Percentiles rank a stretch among this genome's conserved stretches.
phyloP scores from a whole-genome alignment of 1,284 basidiomycete species.

The Cryptococcus jaspeensis region DNA sequence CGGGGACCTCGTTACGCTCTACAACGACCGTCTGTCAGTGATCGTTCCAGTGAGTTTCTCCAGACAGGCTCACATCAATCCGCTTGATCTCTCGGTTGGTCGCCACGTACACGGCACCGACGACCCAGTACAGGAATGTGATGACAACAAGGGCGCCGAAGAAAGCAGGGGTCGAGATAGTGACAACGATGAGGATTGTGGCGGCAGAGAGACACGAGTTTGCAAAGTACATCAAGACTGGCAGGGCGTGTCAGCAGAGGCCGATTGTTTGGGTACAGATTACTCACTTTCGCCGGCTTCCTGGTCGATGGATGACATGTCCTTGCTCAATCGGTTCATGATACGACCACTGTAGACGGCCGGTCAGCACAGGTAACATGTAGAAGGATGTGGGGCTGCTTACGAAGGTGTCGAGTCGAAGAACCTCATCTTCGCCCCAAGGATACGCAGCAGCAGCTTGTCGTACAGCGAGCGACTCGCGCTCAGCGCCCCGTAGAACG shows the following conservation, averaged over 20 bases:
- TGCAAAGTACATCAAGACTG: constrained; percentile 47
- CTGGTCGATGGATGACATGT: constrained; percentile 56
- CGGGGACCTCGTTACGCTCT: constrained; percentile 56
- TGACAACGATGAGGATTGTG: constrained; percentile 47
- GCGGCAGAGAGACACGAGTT: constrained; percentile 38
- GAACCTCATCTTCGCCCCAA: constrained; percentile 51
- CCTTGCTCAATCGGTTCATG: constrained; percentile 55
- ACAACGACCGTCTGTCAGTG: not conserved
- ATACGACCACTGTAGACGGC: constrained; percentile 52
- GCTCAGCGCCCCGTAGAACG: constrained; percentile 41
- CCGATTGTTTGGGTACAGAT: not conserved
- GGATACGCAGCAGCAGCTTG: constrained; percentile 39
- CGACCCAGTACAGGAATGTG: constrained; percentile 49
- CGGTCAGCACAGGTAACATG: not conserved
- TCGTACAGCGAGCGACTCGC: constrained; percentile 44
- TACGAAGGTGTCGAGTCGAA: constrained; percentile 51
- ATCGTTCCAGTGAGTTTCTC: not conserved
- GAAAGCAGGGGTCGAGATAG: constrained; percentile 48
- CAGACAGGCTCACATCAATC: constrained; percentile 48
- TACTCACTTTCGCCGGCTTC: constrained; percentile 45
- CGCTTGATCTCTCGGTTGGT: constrained; percentile 58
- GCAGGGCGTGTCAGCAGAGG: not conserved
- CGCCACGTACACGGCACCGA: constrained; percentile 53
- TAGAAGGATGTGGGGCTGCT: not conserved
- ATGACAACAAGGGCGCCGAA: constrained; percentile 50